A percentile compares a stretch with the other conserved stretches of the same genome.
phyloP scores from a whole-genome alignment of 2,329 filamentous ascomycete genomes.

The Colletotrichum tanaceti region DNA sequence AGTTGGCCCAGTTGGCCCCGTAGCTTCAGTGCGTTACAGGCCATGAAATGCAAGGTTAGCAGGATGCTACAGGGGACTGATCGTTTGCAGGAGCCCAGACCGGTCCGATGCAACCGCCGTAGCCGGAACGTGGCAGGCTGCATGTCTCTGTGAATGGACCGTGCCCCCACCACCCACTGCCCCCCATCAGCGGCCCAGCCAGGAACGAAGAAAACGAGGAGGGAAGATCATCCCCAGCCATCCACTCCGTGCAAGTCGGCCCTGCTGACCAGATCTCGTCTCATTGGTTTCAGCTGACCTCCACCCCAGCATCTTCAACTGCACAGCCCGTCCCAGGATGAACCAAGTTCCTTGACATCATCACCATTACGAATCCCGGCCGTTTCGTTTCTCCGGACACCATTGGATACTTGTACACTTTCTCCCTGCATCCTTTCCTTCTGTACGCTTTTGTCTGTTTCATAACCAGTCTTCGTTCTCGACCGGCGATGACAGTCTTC shows the following conservation, averaged over 20 bases:
- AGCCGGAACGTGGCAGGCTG: constrained; percentile 29
- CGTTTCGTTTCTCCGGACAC: constrained; percentile 15
- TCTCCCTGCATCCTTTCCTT: constrained; percentile 14
- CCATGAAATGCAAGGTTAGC: constrained; percentile 16
- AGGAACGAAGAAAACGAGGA: constrained; percentile 27
- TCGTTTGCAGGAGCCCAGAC: constrained; percentile 32
- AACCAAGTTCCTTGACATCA: constrained; percentile 42
- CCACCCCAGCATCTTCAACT: constrained; percentile 18
- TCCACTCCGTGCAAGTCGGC: constrained; percentile 32
- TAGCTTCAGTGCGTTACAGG: constrained; percentile 17
- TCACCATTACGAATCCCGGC: constrained; percentile 40
- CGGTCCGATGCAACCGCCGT: constrained; percentile 26
- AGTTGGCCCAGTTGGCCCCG: constrained; percentile 5
- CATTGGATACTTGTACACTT: constrained; percentile 31
- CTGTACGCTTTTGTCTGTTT: constrained; percentile 17
- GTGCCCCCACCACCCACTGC: constrained; percentile 10
- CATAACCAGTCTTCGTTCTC: neutral
- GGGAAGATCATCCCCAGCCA: constrained; percentile 37
- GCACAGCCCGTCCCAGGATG: constrained; percentile 35
- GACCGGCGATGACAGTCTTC: constrained; percentile 28
- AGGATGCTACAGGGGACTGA: constrained; percentile 11
- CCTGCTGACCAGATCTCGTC: constrained; percentile 37
- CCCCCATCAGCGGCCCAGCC: constrained; percentile 5
- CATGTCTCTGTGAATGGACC: constrained; percentile 16
- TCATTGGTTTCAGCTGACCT: constrained; percentile 42